Evolutionary conservation across 2,329 filamentous ascomycete genomes (phyloP), one percentile per base, ranked within the genome.

Genomic region (Albophoma yamanashiensis): DNA sequence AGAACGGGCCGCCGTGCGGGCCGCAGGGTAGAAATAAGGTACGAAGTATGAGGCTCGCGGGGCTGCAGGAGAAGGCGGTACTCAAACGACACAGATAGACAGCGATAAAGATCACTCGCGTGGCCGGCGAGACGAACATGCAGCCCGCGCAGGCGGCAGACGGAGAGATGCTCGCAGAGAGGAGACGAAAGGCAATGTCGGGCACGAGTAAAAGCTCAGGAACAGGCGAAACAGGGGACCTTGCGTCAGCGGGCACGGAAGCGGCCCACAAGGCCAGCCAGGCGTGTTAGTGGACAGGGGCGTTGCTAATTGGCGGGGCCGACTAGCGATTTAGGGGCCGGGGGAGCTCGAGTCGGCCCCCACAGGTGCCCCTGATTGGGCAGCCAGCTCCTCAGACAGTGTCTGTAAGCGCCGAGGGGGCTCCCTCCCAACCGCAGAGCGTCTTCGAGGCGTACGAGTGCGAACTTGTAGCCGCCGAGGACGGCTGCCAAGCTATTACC

Each of bases 1-100:
- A 65, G 64, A 64, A 61, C 34, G 58, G 64, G 66, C 65, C 62
- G 65, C 64, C 59, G 58, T 31, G 34, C 22, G 25, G 50, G 50
- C 31, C 31, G 31, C 50, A n/a, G 20, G 31, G 9, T 36, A 22
- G 31, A 55, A 53, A 15, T 36, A 53, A 22, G 31, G 50, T 36
- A 34, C 47, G 47, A 34, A 34, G 15, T 20, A 22, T 7, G 31
- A n/a, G 9, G 31, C 1, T 7, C 31, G 27, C n/a, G 17, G 31
- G 9, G 8, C 20, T 7, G 50, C 8, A 31, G 27, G 47, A 25
- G 22, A 27, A 15, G 45, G 36, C 14, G 9, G 27, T 22, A 47
- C 5, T 15, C 22, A 8, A 3, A 27, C 4, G 12, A 22, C 45
- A 1, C 22, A 25, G 31, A 20, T 2, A 55, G 14, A 20, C n/a